Conservation (phyloP, 805 yeast species). For the Jamesozyma piceae region DNA sequence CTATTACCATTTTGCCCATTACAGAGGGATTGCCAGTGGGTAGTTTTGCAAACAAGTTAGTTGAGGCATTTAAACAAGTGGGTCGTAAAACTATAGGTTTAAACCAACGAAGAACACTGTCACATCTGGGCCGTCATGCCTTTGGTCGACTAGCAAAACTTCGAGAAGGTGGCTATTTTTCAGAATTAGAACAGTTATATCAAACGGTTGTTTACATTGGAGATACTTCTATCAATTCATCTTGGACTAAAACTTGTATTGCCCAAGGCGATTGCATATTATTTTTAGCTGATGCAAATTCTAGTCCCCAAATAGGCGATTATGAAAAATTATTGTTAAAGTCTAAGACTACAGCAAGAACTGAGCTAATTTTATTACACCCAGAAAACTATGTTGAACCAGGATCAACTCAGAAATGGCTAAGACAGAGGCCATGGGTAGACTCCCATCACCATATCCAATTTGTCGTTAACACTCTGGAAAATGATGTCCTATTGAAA, state of each 20-base stretch:
- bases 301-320: slow-evolving; percentile 70
- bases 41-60: slow-evolving; percentile 70
- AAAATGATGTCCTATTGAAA: slow-evolving; percentile 13
- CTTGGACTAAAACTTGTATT: slow-evolving; percentile 89
- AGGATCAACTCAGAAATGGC: slow-evolving; percentile 79
- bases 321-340: slow-evolving; percentile 70
- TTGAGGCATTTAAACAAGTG: slow-evolving; percentile 60
- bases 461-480: slow-evolving; percentile 31
- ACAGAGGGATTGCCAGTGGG: slow-evolving; percentile 74
- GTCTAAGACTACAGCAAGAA: slow-evolving; percentile 73
- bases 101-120: slow-evolving; percentile 73
- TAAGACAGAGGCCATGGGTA: slow-evolving; percentile 81
- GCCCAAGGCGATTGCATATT: slow-evolving; percentile 94
- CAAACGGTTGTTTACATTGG: slow-evolving; percentile 86
- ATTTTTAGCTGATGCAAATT: slow-evolving; percentile 73
- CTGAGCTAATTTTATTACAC: slow-evolving; percentile 78
- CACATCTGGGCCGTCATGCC: slow-evolving; percentile 82
- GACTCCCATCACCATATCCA: slow-evolving; percentile 89
- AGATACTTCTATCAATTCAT: slow-evolving; percentile 71
- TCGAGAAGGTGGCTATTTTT: slow-evolving; percentile 80
- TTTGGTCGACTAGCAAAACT: slow-evolving; percentile 80
- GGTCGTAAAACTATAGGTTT: slow-evolving; percentile 67
- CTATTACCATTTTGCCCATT: slow-evolving; percentile 77
- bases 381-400: slow-evolving; percentile 75
- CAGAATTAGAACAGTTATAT: slow-evolving; percentile 81